A percentile compares a stretch with the other conserved stretches of the same genome.
Conservation (phyloP, 1,284 basidiomycete genomes). For the Cryptococcus sp. region DNA sequence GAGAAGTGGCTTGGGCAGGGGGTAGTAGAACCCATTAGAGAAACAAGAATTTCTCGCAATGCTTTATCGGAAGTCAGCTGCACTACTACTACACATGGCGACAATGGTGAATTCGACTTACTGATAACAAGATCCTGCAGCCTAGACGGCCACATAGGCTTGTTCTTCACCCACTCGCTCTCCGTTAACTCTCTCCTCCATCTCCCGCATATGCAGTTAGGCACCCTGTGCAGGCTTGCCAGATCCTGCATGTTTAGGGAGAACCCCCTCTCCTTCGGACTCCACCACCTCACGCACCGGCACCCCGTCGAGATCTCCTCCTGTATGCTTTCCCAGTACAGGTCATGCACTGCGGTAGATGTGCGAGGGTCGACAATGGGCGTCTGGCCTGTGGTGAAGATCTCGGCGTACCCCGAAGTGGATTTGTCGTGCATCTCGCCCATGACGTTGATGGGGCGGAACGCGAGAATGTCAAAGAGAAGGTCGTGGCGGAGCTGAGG, state of each 20-base stretch:
- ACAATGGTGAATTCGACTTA: constrained; percentile 16
- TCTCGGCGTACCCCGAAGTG: constrained; percentile 21
- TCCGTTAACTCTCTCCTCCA: constrained; percentile 40
- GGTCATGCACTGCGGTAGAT: constrained; percentile 60
- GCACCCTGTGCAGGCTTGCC: constrained; percentile 42
- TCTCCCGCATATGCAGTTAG: constrained; percentile 61
- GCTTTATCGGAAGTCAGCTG: constrained; percentile 52
- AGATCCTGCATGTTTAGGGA: background rate
- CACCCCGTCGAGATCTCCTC: constrained; percentile 77
- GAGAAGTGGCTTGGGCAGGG: constrained; percentile 45
- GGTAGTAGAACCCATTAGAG: constrained; percentile 61
- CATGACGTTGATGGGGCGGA: constrained; percentile 53
- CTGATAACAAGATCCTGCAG: constrained; percentile 63
- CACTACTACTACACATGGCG: background rate
- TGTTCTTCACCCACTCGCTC: constrained; percentile 50
- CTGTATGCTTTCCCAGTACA: constrained; percentile 78
- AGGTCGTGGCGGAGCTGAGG: constrained; percentile 89
- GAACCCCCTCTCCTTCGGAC: constrained; percentile 12
- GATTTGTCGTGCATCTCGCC: constrained; percentile 63
- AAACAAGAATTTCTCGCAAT: constrained; percentile 74
- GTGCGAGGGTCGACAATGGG: constrained; percentile 28
- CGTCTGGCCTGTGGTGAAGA: constrained; percentile 20
- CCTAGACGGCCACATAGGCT: constrained; percentile 63
- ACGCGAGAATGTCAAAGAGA: constrained; percentile 64
- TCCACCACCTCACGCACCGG: constrained; percentile 71